Evolutionary conservation across 305 asterid species (phyloP).

Genomic region (Plantago lanceolata): DNA sequence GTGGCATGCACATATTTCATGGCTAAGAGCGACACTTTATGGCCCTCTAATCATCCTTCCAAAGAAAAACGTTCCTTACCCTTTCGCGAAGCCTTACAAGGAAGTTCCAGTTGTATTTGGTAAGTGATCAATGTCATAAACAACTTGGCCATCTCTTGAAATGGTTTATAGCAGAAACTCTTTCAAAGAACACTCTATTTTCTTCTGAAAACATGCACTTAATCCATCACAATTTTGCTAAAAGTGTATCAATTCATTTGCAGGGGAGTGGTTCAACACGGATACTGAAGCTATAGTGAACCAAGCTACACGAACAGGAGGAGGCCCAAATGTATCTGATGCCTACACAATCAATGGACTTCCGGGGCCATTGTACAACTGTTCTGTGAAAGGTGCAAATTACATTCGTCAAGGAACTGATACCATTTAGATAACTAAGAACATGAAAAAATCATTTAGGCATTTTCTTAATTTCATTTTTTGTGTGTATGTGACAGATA

Average conservation of each 20-base stretch:
- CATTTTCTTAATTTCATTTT: not conserved
- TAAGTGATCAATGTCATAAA: conserved; percentile 12
- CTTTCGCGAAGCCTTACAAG: conserved; percentile 41
- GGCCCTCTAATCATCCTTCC: conserved; percentile 54
- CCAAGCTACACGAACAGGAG: conserved; percentile 47
- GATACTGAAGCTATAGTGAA: conserved; percentile 43
- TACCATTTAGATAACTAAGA: no score
- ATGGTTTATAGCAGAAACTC: not conserved
- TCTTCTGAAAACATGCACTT: not conserved
- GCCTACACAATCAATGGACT: conserved; percentile 58
- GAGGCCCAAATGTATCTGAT: conserved; percentile 49
- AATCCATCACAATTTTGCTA: no score
- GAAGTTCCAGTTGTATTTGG: conserved; percentile 50
- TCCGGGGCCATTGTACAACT: conserved; percentile 51
- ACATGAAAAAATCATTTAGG: not conserved
- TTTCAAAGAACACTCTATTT: not conserved
- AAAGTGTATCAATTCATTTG: not conserved
- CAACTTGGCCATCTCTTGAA: not conserved
- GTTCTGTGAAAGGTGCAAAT: conserved; percentile 38
- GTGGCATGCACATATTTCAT: conserved; percentile 50
- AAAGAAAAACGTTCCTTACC: conserved; percentile 34
- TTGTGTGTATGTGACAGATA: conserved; percentile 23
- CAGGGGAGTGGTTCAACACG: conserved; percentile 59
- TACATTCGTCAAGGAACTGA: not conserved
- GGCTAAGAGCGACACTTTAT: conserved; percentile 45